Conservation (phyloP, 176 grass and related monocot genomes). For the Carex kokanica region DNA sequence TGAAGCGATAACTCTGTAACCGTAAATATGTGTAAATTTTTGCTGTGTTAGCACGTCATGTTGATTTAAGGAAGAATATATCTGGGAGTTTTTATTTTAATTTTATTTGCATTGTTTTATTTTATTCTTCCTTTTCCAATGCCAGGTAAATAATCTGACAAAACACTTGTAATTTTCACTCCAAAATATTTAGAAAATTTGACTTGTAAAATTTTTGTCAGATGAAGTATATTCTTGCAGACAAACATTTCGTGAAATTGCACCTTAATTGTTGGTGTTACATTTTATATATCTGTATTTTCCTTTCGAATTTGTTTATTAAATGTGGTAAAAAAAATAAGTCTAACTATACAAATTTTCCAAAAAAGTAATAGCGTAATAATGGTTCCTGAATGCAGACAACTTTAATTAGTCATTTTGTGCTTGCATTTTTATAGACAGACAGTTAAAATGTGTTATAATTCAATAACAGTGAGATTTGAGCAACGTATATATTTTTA, state of each 20-base stretch:
- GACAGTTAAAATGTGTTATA: too few species aligned
- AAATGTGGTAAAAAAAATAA: too few species aligned
- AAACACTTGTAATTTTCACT: neutral
- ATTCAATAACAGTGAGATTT: too few species aligned
- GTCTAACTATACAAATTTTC: too few species aligned
- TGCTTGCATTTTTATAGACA: too few species aligned
- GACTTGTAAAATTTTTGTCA: neutral
- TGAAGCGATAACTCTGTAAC: neutral
- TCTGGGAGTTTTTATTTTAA: neutral
- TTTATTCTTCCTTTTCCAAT: neutral
- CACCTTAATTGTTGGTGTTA: neutral
- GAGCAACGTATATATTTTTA: too few species aligned
- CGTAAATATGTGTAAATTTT: conserved; percentile 14
- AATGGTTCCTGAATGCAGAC: too few species aligned
- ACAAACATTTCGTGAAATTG: neutral
- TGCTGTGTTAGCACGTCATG: neutral
- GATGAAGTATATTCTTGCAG: neutral
- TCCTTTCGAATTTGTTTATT: neutral
- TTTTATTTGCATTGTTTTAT: neutral
- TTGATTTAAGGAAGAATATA: neutral
- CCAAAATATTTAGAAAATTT: neutral
- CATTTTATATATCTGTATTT: neutral
- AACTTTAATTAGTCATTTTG: too few species aligned
- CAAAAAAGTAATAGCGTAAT: too few species aligned
- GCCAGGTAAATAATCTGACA: neutral